Base-by-base conservation (phyloP, 176 grass and related monocot species). In the Otatea glauca region DNA sequence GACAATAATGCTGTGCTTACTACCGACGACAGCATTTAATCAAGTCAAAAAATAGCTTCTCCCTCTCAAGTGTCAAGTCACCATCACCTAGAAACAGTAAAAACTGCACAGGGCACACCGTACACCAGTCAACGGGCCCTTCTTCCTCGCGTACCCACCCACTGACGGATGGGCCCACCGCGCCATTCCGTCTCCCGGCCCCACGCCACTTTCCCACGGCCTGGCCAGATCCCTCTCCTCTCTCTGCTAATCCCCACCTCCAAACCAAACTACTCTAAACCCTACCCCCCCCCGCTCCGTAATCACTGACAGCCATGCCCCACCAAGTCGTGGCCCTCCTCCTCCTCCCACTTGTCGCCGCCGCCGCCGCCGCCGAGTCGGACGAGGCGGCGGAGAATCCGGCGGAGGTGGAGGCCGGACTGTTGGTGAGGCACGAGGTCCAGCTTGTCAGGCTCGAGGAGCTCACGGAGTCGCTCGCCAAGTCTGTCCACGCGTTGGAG, bases 401-500 rank as follows among this genome's bases (percentile, higher is more conserved):
- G n/a, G 18, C 5, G 1, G 53, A 9, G 24, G 15, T 20, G 44
- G 61, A 48, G 27, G 37, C 86, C 62, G 83, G 77, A 21, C 50
- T 86, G 37, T 51, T 93, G 20, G 89, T 81, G 54, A 48, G 78
- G 43, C 92, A 90, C 16, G 85, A 87, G 51, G 87, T 85, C 10
- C 85, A 90, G 74, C 76, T 94, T 59, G 71, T 68, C 51, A 80
- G 82, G 77, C 84, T 97, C 38, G 89, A 97, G 90, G 77, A 88
- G 62, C 84, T 97, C 35, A 41, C 90, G 42, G 73, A 87, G 3
- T 88, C 87, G 61, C 89, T 97, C 29, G 88, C 81, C 41, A 81
- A 73, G 62, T 79, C 86, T 47, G 85, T 91, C 47, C 79, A 64
- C 71, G 74, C 69, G 78, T 76, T 90, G 49, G 83, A 95, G 69